Percentiles rank a stretch among this genome's conserved stretches.
Evolutionary conservation across 805 yeast genomes (phyloP).

Genomic region (Aciculoconidium aculeatum): DNA sequence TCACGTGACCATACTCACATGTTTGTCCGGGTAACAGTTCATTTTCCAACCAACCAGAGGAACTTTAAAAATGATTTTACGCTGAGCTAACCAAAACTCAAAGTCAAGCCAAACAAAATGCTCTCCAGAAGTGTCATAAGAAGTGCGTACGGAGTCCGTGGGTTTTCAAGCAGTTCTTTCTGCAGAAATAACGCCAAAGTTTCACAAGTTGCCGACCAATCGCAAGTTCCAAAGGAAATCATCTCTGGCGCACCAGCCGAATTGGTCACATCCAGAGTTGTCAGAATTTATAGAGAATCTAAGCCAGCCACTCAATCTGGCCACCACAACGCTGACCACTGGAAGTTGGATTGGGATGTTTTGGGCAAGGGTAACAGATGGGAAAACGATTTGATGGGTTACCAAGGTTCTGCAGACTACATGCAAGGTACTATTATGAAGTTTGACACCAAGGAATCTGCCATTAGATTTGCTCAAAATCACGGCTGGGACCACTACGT

Average conservation of each 20-base stretch:
- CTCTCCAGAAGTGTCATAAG: conserved; percentile 19
- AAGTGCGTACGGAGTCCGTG: conserved; percentile 16
- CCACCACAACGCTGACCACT: conserved; percentile 42
- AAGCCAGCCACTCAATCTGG: conserved; percentile 83
- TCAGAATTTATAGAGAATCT: conserved; percentile 70
- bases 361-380: conserved; percentile 72
- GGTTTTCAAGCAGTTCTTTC: conserved; percentile 16
- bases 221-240: conserved; percentile 43
- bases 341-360: conserved; percentile 86
- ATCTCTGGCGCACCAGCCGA: conserved; percentile 77
- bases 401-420: conserved; percentile 72
- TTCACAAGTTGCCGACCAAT: conserved; percentile 20
- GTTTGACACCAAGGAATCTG: conserved; percentile 71
- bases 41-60: conserved; percentile 22
- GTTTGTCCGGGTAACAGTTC: conserved; percentile 14
- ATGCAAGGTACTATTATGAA: conserved; percentile 76
- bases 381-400: conserved; percentile 88
- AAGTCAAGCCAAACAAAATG: conserved; percentile 11
- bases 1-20: background rate
- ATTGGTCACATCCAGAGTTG: conserved; percentile 54
- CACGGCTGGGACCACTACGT: conserved; percentile 84
- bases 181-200: conserved; percentile 15
- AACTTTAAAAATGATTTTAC: conserved; percentile 12
- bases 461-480: conserved; percentile 70
- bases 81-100: conserved; percentile 3